phyloP scores from a whole-genome alignment of 2,329 filamentous ascomycete species.

The Aspergillaceae sp. region DNA sequence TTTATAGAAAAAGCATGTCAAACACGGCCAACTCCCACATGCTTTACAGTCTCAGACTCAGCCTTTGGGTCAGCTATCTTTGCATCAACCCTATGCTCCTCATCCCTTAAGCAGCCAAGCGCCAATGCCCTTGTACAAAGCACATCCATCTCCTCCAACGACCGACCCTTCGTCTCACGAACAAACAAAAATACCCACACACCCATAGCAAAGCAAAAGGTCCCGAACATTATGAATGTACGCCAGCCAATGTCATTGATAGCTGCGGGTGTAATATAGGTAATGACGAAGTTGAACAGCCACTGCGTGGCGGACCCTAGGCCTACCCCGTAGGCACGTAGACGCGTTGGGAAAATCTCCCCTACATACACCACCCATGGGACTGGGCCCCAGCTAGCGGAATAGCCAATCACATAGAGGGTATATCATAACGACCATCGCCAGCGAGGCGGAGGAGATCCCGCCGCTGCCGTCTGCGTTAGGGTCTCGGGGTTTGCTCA shows the following conservation, averaged over 20 bases:
- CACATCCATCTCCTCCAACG: conserved; percentile 33
- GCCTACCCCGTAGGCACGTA: conserved; percentile 34
- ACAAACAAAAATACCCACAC: conserved; percentile 29
- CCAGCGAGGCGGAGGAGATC: conserved; percentile 24
- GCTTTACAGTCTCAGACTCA: too few relatives aligned
- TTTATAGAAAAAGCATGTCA: too few relatives aligned
- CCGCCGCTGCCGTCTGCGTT: conserved; percentile 10
- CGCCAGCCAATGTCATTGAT: conserved; percentile 33
- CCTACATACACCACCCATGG: conserved; percentile 28
- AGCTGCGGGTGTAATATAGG: conserved; percentile 34
- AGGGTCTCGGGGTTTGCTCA: conserved; percentile 24
- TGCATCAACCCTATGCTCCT: too few relatives aligned
- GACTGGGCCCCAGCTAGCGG: conserved; percentile 19
- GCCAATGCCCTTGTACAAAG: not conserved
- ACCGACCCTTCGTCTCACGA: conserved; percentile 33
- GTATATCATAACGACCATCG: conserved; percentile 42
- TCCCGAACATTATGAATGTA: conserved; percentile 35
- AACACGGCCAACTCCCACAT: too few relatives aligned
- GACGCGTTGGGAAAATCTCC: conserved; percentile 32
- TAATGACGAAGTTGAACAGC: conserved; percentile 38
- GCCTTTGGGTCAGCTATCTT: too few relatives aligned
- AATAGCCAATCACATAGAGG: conserved; percentile 35
- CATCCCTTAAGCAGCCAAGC: too few relatives aligned
- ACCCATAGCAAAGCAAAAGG: conserved; percentile 27
- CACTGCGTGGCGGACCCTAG: conserved; percentile 32